Conservation (phyloP, 2,329 filamentous ascomycete genomes). For the Clonostachys sp. region DNA sequence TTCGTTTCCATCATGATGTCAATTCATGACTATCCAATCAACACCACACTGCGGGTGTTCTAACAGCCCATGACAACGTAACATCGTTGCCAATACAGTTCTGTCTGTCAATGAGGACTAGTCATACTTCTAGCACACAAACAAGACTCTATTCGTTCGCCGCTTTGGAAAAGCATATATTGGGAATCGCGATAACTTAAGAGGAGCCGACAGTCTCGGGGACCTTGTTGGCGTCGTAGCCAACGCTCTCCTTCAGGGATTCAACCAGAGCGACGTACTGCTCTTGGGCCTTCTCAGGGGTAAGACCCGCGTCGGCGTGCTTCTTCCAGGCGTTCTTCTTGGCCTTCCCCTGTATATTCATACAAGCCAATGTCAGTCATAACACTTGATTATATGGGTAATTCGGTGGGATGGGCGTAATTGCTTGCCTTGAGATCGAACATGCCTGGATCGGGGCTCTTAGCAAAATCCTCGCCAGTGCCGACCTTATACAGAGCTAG, state of each 20-base stretch:
- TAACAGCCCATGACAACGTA: too few relatives aligned
- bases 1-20: too few relatives aligned
- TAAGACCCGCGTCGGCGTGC: constrained; percentile 58
- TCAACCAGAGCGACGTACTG: constrained; percentile 72
- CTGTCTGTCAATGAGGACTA: too few relatives aligned
- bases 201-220: constrained; percentile 48
- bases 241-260: constrained; percentile 64
- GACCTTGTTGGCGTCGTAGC: constrained; percentile 60
- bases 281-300: constrained; percentile 65
- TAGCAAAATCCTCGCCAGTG: constrained; percentile 49
- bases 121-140: too few relatives aligned
- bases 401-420: neutral
- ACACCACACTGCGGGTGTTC: too few relatives aligned
- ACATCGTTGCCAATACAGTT: too few relatives aligned
- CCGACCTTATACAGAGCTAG: constrained; percentile 56
- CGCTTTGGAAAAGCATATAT: too few relatives aligned
- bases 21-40: too few relatives aligned
- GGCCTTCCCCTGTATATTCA: constrained; percentile 61
- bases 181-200: neutral
- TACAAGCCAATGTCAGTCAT: neutral
- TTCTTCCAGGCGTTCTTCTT: constrained; percentile 78
- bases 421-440: constrained; percentile 62
- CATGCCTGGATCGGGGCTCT: constrained; percentile 57
- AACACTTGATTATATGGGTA: neutral
- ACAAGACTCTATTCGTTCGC: too few relatives aligned